Percentiles rank a stretch among this genome's conserved stretches.
phyloP scores from a whole-genome alignment of 2,329 filamentous ascomycete species.

The Sporothrix dimorphospora region DNA sequence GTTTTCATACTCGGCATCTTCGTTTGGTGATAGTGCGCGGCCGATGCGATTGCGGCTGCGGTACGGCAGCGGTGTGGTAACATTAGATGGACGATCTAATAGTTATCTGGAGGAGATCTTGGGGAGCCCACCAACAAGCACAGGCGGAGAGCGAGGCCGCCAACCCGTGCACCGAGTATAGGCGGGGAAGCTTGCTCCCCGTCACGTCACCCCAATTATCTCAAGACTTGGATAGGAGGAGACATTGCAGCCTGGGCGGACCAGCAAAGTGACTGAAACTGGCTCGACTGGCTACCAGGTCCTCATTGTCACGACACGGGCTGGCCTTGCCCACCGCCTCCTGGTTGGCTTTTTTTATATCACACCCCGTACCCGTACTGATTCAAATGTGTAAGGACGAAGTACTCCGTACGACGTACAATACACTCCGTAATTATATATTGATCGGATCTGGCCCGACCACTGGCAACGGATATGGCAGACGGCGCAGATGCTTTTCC shows the following conservation, averaged over 20 bases:
- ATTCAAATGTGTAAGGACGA: neutral
- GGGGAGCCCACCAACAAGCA: neutral
- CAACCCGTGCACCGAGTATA: neutral
- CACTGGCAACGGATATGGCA: neutral
- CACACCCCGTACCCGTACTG: neutral
- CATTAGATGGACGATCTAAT: neutral
- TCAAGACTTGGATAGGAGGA: neutral
- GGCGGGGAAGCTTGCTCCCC: neutral
- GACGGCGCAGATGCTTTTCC: conserved; percentile 4
- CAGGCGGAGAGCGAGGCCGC: neutral
- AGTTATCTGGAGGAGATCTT: neutral
- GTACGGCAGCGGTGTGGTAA: neutral
- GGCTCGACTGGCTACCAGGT: neutral
- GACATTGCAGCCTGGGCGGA: neutral
- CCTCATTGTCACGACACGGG: neutral
- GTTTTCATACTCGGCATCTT: neutral
- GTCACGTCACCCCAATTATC: neutral
- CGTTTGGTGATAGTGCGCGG: neutral
- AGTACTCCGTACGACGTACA: neutral
- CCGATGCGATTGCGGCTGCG: neutral
- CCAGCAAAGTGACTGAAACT: neutral
- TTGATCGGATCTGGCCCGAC: neutral
- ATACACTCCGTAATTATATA: neutral
- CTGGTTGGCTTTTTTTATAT: neutral
- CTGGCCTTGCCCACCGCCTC: neutral